These are phyloP conservation scores for Neopestalotiopsis rosae DNA, from an alignment of 2,329 filamentous ascomycete genomes.

Conservation along the genomic window DNA sequence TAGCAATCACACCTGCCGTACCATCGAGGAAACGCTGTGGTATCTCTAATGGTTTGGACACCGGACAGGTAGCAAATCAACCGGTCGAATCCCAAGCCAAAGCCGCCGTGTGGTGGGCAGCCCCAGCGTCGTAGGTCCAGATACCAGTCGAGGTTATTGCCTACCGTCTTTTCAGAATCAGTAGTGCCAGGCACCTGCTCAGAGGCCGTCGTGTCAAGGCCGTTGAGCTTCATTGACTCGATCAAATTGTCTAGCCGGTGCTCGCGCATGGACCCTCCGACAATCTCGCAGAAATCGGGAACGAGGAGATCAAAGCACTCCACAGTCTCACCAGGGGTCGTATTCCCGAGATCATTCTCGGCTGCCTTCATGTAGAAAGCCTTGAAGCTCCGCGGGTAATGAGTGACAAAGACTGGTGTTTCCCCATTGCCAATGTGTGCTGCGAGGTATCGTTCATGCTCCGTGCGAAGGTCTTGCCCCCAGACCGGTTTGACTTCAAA, in stretches of 20 bases:
- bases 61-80: conserved; percentile 84
- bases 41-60: conserved; percentile 81
- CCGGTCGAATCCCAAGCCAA: conserved; percentile 88
- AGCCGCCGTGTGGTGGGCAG: conserved; percentile 90
- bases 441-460: conserved; percentile 91
- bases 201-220: conserved; percentile 51
- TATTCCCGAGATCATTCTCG: conserved; percentile 19
- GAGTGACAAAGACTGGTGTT: conserved; percentile 85
- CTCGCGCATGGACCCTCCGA: conserved; percentile 89
- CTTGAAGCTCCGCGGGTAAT: conserved; percentile 89
- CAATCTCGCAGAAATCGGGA: conserved; percentile 84
- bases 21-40: conserved; percentile 85
- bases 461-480: conserved; percentile 79
- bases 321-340: conserved; percentile 59
- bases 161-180: conserved; percentile 33
- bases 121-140: conserved; percentile 87
- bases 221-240: conserved; percentile 72
- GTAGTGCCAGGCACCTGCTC: conserved; percentile 28
- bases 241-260: conserved; percentile 72
- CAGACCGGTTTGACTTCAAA: conserved; percentile 76
- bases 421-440: conserved; percentile 52
- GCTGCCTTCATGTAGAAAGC: conserved; percentile 80
- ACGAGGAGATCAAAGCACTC: conserved; percentile 92
- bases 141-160: conserved; percentile 76
- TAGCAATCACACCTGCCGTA: conserved; percentile 66